Percentiles rank a stretch among this genome's conserved stretches.
Evolutionary conservation across 1,284 basidiomycete genomes (phyloP).

Genomic region (Xerocomus nothofagi): DNA sequence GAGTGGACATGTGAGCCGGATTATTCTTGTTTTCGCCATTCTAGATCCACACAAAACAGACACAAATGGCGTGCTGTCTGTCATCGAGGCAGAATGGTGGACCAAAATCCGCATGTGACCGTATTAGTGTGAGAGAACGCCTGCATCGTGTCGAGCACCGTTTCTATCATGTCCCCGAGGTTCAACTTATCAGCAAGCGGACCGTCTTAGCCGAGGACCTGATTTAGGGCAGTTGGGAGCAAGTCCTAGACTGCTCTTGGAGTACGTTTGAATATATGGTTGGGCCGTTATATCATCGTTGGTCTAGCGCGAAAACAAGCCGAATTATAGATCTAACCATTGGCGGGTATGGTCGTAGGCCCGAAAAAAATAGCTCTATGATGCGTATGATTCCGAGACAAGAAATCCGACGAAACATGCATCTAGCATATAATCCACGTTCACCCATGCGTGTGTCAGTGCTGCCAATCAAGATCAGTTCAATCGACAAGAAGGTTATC

Average conservation of each 20-base stretch:
- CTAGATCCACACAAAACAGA: neutral
- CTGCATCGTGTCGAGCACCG: conserved; percentile 1
- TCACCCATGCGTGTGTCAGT: conserved; percentile 83
- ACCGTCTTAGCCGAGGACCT: neutral
- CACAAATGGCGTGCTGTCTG: conserved; percentile 1
- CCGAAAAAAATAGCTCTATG: conserved; percentile 18
- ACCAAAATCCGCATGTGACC: conserved; percentile 11
- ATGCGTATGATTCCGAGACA: conserved; percentile 57
- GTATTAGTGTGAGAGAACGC: conserved; percentile 13
- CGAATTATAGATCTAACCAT: neutral
- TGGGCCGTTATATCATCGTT: neutral
- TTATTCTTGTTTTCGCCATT: conserved; percentile 12
- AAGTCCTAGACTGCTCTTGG: no score
- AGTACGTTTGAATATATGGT: neutral
- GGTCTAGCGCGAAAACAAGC: neutral
- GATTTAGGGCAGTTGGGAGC: neutral
- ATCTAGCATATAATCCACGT: conserved; percentile 91
- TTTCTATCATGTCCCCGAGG: no score
- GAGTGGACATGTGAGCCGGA: conserved; percentile 18
- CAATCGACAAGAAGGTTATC: neutral
- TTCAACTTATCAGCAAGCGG: no score
- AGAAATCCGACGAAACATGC: conserved; percentile 89
- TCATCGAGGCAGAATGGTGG: neutral
- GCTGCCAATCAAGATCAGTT: conserved; percentile 21
- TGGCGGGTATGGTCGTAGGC: neutral